Conservation (phyloP, 148 eudicot species). For the Heliosperma pusillum region DNA sequence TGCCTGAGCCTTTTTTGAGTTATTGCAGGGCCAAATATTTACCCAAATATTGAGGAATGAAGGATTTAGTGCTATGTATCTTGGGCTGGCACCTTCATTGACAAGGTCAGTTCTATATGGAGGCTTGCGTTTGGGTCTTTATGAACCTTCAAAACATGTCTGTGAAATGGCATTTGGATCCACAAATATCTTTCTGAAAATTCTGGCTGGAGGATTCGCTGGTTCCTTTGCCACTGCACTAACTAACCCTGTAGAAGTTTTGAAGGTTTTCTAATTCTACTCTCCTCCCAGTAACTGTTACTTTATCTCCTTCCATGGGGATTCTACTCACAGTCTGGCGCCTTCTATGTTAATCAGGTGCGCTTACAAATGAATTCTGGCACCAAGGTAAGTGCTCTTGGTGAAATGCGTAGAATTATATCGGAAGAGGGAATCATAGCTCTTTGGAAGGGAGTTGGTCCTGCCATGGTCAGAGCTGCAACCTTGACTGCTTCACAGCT, state of each 20-base stretch:
- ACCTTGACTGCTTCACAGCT: conserved; percentile 89
- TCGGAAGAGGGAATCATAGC: conserved; percentile 73
- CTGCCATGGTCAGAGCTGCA: conserved; percentile 89
- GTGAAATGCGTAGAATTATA: conserved; percentile 56
- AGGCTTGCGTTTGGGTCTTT: conserved; percentile 95
- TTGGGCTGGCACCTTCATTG: conserved; percentile 81
- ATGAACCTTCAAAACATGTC: conserved; percentile 89
- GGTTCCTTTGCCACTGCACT: conserved; percentile 90
- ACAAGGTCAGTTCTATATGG: conserved; percentile 96
- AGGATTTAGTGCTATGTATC: conserved; percentile 71
- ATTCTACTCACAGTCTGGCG: conserved; percentile 8
- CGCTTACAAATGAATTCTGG: conserved; percentile 74
- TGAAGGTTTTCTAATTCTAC: conserved; percentile 59
- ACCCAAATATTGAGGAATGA: conserved; percentile 59
- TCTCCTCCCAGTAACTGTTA: not conserved
- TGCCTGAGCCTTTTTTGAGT: not conserved
- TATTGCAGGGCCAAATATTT: conserved; percentile 54
- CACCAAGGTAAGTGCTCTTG: conserved; percentile 42
- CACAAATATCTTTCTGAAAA: conserved; percentile 78
- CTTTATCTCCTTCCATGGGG: conserved; percentile 1
- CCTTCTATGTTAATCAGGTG: conserved; percentile 41
- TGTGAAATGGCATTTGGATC: conserved; percentile 91
- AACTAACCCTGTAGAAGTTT: conserved; percentile 83
- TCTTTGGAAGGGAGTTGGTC: conserved; percentile 98
- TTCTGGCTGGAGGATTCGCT: conserved; percentile 93